phyloP scores from a whole-genome alignment of 2,329 filamentous ascomycete genomes.

The Microsporum canis region DNA sequence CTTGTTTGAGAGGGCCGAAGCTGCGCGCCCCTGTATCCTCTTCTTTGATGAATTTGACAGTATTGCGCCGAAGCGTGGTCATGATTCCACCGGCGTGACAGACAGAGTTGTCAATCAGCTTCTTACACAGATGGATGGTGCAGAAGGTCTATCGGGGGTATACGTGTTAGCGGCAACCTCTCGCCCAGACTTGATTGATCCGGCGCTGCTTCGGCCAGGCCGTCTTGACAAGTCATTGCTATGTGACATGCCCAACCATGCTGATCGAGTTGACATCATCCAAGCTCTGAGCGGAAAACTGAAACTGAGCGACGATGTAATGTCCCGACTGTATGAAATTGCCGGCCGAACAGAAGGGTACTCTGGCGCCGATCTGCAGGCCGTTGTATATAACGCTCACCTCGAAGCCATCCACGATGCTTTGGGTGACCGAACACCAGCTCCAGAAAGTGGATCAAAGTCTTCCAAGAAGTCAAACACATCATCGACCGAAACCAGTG shows the following conservation, averaged over 20 bases:
- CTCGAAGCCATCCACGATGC: conserved; percentile 94
- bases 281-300: conserved; percentile 72
- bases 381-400: conserved; percentile 90
- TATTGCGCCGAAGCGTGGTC: conserved; percentile 91
- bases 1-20: conserved; percentile 76
- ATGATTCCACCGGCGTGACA: conserved; percentile 96
- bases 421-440: conserved; percentile 45
- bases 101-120: conserved; percentile 97
- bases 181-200: conserved; percentile 88
- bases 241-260: conserved; percentile 71
- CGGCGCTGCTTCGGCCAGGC: conserved; percentile 79
- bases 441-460: conserved; percentile 32
- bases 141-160: conserved; percentile 85
- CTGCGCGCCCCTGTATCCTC: conserved; percentile 82
- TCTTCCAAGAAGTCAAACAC: conserved; percentile 23
- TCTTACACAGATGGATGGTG: conserved; percentile 96
- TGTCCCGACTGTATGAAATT: conserved; percentile 56
- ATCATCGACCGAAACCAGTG: not conserved
- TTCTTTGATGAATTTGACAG: conserved; percentile 99
- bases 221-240: conserved; percentile 86
- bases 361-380: conserved; percentile 88
- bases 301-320: conserved; percentile 56
- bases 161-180: conserved; percentile 94
- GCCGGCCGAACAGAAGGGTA: conserved; percentile 76
- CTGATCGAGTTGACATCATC: conserved; percentile 82